These are phyloP conservation scores for Heterobasidion occidentale DNA, from an alignment of 1,284 basidiomycete genomes.

Conservation along the genomic window DNA sequence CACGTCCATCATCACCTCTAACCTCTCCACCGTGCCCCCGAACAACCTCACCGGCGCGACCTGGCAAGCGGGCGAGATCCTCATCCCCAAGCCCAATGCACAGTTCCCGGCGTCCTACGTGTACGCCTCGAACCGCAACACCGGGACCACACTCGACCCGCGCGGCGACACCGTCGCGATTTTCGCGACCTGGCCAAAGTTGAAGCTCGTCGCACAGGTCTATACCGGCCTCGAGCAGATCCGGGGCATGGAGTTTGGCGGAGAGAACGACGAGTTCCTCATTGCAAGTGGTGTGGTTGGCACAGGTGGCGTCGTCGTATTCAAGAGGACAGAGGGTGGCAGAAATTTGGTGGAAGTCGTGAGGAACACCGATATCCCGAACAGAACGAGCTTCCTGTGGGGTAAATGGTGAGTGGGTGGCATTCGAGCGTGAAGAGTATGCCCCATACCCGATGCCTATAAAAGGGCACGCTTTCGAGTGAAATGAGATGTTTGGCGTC, in stretches of 20 bases:
- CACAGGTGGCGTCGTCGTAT: conserved; percentile 24
- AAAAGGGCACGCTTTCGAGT: too few species aligned
- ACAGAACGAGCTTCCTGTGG: conserved; percentile 26
- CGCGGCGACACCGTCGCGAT: conserved; percentile 59
- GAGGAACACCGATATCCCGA: conserved; percentile 16
- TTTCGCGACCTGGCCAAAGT: conserved; percentile 24
- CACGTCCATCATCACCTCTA: conserved; percentile 41
- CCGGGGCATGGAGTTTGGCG: conserved; percentile 28
- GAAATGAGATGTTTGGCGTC: too few species aligned
- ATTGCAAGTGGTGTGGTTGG: conserved; percentile 24
- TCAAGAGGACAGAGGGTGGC: conserved; percentile 26
- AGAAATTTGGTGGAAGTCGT: conserved; percentile 23
- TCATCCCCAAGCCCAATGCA: conserved; percentile 41
- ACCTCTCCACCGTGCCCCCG: conserved; percentile 47
- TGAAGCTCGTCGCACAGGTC: conserved; percentile 23
- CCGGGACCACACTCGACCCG: conserved; percentile 31
- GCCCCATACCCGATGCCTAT: too few species aligned
- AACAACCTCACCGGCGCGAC: conserved; percentile 23
- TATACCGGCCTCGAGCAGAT: conserved; percentile 27
- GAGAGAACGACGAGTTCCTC: conserved; percentile 23
- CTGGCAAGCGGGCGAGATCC: conserved; percentile 31
- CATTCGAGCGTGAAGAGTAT: background rate
- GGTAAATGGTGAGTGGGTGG: conserved; percentile 3
- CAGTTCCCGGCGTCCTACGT: conserved; percentile 46
- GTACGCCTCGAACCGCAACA: conserved; percentile 66